Conservation (phyloP, 495 filamentous ascomycete genomes). For the Tuber calosporum region DNA sequence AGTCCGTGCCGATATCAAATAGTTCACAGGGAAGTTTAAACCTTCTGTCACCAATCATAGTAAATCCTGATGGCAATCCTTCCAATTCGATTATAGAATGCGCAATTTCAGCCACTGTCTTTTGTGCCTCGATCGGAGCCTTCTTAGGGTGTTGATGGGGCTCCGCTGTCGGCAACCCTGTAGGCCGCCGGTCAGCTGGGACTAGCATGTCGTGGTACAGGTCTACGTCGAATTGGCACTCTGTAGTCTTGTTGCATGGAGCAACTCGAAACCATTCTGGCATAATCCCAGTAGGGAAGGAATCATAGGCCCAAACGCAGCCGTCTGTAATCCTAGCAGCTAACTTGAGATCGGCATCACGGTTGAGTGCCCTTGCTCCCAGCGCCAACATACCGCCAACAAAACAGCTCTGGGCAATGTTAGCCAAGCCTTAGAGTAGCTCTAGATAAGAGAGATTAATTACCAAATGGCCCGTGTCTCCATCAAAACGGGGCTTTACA, state of each 20-base stretch:
- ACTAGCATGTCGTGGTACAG: constrained; percentile 44
- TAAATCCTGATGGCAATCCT: constrained; percentile 55
- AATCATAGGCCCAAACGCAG: constrained; percentile 88
- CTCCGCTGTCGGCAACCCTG: not conserved
- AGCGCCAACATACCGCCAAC: constrained; percentile 89
- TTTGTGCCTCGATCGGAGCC: constrained; percentile 6
- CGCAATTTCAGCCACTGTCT: constrained; percentile 22
- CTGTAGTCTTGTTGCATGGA: constrained; percentile 57
- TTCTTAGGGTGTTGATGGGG: constrained; percentile 14
- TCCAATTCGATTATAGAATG: constrained; percentile 43
- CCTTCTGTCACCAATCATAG: constrained; percentile 46
- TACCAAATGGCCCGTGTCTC: constrained; percentile 35
- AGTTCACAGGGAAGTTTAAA: constrained; percentile 43
- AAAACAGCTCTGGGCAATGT: constrained; percentile 57
- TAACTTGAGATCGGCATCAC: constrained; percentile 71
- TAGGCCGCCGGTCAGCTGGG: constrained; percentile 14
- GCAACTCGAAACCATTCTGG: constrained; percentile 65
- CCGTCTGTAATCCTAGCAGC: constrained; percentile 80
- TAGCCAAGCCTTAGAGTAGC: not conserved
- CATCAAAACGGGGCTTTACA: constrained; percentile 23
- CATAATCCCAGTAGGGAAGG: constrained; percentile 79
- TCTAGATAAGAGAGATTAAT: constrained; percentile 4
- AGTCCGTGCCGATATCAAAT: constrained; percentile 43
- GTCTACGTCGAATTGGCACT: constrained; percentile 73
- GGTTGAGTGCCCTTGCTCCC: constrained; percentile 75